Evolutionary conservation across 2,329 filamentous ascomycete species (phyloP), one percentile per base, ranked within the genome.

Genomic region (Diaporthe velutina): DNA sequence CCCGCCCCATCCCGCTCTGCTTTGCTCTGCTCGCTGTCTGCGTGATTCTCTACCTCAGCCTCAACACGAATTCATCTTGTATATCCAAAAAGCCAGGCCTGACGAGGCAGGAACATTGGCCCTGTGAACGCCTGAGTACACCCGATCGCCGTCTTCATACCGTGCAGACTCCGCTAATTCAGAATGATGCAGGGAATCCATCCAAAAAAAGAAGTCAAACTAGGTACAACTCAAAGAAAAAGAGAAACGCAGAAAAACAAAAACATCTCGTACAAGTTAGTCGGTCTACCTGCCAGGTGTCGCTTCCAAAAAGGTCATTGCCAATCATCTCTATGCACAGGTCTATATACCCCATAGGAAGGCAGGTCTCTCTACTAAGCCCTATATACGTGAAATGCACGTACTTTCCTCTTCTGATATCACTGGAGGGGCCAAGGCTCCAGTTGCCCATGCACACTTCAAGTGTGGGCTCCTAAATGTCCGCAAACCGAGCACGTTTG

Each of bases 401-500:
- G 17, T 45, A 0, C 7, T 0, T 9, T 33, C 25, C 28, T 13
- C n/a, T 42, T 8, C 22, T 1, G 15, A 66, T 8, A 10, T 50
- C 19, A 17, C 28, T 19, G 7, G 33, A 35, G 8, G 5, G 13
- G 9, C 2, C 17, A n/a, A 4, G 40, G 4, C 15, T 64, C 25
- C n/a, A 15, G n/a, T n/a, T n/a, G n/a, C n/a, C n/a, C 9, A 19
- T 17, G 10, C 2, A 40, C 57, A 2, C 45, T n/a, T 7, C 22
- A 19, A 19, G 13, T 9, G n/a, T 33, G 54, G 9, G 28, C 8
- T 22, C 45, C 30, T 52, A 40, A 3, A 13, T 28, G 8, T 60
- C 60, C 28, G 60, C 52, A 9, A 73, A 68, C n/a, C 70, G 73
- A 73, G 70, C 60, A 54, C 73, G 60, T n/a, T 73, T 73, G n/a